Conservation (phyloP, 768 basidiomycete genomes). For the Kockovaella imperatae region DNA sequence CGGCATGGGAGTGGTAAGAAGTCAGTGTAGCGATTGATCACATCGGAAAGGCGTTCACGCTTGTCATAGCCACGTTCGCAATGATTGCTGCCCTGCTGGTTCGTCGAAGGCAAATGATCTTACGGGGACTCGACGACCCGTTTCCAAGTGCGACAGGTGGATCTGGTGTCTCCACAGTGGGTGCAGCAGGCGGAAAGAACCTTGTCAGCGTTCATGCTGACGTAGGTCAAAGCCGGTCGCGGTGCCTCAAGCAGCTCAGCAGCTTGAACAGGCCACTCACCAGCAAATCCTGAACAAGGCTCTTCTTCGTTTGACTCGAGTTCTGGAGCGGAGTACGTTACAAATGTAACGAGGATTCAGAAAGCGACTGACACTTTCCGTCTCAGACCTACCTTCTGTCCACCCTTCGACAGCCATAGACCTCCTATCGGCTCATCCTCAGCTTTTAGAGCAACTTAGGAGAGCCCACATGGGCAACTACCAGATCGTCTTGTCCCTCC, state of each 20-base stretch:
- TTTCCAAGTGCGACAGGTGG: conserved; percentile 49
- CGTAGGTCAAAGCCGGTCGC: conserved; percentile 1
- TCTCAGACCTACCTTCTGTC: conserved; percentile 56
- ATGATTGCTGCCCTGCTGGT: conserved; percentile 91
- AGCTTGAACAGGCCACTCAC: conserved; percentile 40
- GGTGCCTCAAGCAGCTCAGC: conserved; percentile 34
- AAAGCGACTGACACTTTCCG: background rate
- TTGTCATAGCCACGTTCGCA: conserved; percentile 67
- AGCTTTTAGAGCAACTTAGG: conserved; percentile 73
- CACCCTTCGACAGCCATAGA: conserved; percentile 74
- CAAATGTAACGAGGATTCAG: conserved; percentile 1
- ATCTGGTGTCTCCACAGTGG: conserved; percentile 39
- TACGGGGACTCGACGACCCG: conserved; percentile 66
- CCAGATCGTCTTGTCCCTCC: conserved; percentile 76
- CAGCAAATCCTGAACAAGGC: conserved; percentile 44
- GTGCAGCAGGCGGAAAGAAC: background rate
- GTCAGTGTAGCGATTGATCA: conserved; percentile 11
- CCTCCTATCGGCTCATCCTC: conserved; percentile 69
- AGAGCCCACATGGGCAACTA: conserved; percentile 91
- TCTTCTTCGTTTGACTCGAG: conserved; percentile 43
- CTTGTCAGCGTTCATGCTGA: background rate
- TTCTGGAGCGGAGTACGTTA: conserved; percentile 38
- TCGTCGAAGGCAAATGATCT: conserved; percentile 63
- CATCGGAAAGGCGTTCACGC: background rate
- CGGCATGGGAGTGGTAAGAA: conserved; percentile 88